Evolutionary conservation across 179 eudicot species (phyloP).

Genomic region (Drosera spatulata): DNA sequence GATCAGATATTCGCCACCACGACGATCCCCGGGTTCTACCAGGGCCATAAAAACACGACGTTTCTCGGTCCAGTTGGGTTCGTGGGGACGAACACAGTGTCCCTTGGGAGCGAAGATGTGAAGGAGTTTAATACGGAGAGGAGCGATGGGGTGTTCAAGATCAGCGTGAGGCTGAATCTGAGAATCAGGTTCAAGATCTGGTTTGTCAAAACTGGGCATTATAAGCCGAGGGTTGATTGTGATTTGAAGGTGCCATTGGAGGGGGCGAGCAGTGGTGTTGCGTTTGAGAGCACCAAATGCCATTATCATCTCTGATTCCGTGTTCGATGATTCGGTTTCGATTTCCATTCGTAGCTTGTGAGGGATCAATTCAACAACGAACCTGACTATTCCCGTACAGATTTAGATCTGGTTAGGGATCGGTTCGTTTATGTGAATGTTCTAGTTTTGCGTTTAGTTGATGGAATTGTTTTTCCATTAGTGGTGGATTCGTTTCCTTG

Average conservation of each 20-base stretch:
- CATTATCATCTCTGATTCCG: too few relatives aligned
- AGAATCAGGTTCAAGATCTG: slow-evolving; percentile 43
- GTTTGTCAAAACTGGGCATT: slow-evolving; percentile 32
- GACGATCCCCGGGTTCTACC: slow-evolving; percentile 28
- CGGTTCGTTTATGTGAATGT: too few relatives aligned
- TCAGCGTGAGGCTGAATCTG: slow-evolving; percentile 41
- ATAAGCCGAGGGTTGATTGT: slow-evolving; percentile 60
- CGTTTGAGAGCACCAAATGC: too few relatives aligned
- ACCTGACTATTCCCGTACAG: too few relatives aligned
- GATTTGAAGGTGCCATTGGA: slow-evolving; percentile 48
- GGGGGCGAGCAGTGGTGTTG: too few relatives aligned
- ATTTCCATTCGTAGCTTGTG: too few relatives aligned
- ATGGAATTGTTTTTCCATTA: too few relatives aligned
- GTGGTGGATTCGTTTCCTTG: too few relatives aligned
- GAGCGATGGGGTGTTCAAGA: slow-evolving; percentile 23
- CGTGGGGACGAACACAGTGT: slow-evolving; percentile 25
- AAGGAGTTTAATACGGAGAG: slow-evolving; percentile 21
- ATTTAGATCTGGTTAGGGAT: too few relatives aligned
- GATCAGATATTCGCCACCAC: slow-evolving; percentile 34
- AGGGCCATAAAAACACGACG: slow-evolving; percentile 49
- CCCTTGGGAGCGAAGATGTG: slow-evolving; percentile 14
- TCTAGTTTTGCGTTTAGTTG: too few relatives aligned
- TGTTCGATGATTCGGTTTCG: too few relatives aligned
- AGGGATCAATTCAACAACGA: too few relatives aligned
- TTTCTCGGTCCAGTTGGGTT: slow-evolving; percentile 20